A percentile compares a stretch with the other conserved stretches of the same genome.
phyloP scores from a whole-genome alignment of 1,284 basidiomycete species.

The Lignosus rhinocerotis region DNA sequence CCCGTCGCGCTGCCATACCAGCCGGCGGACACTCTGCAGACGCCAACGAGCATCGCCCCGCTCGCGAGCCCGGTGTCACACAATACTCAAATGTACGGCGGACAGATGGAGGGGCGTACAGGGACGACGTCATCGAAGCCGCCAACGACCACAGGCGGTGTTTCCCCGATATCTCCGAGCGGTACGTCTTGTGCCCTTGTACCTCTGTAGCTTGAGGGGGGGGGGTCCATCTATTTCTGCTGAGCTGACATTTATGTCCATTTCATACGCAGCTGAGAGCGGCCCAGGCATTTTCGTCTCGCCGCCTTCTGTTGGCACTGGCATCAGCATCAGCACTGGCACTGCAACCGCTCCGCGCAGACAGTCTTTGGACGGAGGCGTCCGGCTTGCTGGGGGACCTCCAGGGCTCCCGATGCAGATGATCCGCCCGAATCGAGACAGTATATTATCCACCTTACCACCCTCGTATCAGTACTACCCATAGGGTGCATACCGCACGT shows the following conservation, averaged over 20 bases:
- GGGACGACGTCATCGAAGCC: not conserved
- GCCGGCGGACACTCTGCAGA: not conserved
- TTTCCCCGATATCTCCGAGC: not conserved
- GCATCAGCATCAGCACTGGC: not conserved
- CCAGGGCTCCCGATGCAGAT: not conserved
- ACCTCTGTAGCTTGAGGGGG: not conserved
- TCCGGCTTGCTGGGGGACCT: constrained; percentile 11
- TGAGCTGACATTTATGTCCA: no score
- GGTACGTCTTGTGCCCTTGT: not conserved
- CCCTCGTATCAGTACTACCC: constrained; percentile 10
- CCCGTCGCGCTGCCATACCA: not conserved
- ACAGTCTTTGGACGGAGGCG: constrained; percentile 11
- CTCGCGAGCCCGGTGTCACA: not conserved
- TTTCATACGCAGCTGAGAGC: not conserved
- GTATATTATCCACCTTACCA: constrained; percentile 7
- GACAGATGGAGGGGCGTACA: not conserved
- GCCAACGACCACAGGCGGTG: not conserved
- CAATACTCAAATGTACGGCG: not conserved
- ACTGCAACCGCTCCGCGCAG: not conserved
- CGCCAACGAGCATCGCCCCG: not conserved
- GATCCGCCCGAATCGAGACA: not conserved
- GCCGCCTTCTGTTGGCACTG: not conserved
- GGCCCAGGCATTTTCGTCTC: not conserved
- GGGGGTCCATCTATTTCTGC: not conserved
- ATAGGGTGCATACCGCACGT: not conserved